Conservation (phyloP, 208 protist genomes). For the Trypanosoma conorhini region DNA sequence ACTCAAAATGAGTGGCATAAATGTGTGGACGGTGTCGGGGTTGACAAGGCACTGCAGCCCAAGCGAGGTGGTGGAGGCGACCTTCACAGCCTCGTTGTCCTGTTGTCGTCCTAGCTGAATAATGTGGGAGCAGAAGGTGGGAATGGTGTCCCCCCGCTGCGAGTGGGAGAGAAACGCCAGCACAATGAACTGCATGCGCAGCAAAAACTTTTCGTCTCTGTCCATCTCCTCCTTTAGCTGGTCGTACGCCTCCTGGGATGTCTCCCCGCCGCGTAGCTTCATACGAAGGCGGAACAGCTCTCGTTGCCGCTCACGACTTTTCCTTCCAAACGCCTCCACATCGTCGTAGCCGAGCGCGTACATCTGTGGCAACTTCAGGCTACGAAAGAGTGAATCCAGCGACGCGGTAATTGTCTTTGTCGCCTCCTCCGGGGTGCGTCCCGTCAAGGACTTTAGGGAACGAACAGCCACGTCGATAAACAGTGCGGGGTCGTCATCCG, state of each 20-base stretch:
- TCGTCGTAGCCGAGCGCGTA: slow-evolving; percentile 86
- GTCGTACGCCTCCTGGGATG: slow-evolving; percentile 50
- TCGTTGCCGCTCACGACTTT: slow-evolving; percentile 84
- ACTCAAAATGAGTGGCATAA: slow-evolving; percentile 82
- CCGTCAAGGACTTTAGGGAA: slow-evolving; percentile 69
- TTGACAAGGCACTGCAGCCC: slow-evolving; percentile 86
- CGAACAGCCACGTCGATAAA: slow-evolving; percentile 84
- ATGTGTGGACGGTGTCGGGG: slow-evolving; percentile 88
- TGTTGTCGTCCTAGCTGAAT: slow-evolving; percentile 85
- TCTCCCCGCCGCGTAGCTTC: slow-evolving; percentile 46
- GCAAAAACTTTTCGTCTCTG: slow-evolving; percentile 86
- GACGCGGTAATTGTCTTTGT: slow-evolving; percentile 73
- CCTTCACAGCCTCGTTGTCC: slow-evolving; percentile 72
- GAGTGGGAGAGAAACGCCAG: slow-evolving; percentile 82
- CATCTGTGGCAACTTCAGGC: slow-evolving; percentile 73
- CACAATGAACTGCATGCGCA: slow-evolving; percentile 91
- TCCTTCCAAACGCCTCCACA: slow-evolving; percentile 82
- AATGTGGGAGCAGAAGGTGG: slow-evolving; percentile 83
- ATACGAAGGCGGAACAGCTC: slow-evolving; percentile 66
- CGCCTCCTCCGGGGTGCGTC: slow-evolving; percentile 78
- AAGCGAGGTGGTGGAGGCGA: slow-evolving; percentile 74
- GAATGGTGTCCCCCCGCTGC: slow-evolving; percentile 69
- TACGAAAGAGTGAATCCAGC: slow-evolving; percentile 82
- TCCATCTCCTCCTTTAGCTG: slow-evolving; percentile 83
- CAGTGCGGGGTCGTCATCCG: slow-evolving; percentile 85